Evolutionary conservation across 148 eudicot genomes (phyloP), one percentile per base, ranked within the genome.

Genomic region (Dysphania ambrosioides): DNA sequence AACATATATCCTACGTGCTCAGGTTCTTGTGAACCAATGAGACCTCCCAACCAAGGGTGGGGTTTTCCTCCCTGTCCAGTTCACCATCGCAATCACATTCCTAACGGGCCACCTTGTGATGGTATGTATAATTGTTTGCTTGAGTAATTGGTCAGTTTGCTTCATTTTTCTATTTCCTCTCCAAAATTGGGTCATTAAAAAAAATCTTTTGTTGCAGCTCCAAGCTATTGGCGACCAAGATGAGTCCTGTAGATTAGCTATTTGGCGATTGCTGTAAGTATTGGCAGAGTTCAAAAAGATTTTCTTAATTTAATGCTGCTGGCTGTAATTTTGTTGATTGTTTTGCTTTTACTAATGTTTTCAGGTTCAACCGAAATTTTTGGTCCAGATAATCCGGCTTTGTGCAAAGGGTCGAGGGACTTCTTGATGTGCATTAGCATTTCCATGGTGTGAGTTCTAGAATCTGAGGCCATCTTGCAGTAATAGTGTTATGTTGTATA

Each of bases 151-250:
- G 31, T 32, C 64, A 16, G 8, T 40, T 75, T 49, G 71, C 65
- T 41, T 38, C 12, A 2, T n/a, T 59, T 41, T 8, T 32, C 23
- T 19, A 16, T 36, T 10, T 73, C 32, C 21, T 75, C n/a, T 49
- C 26, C 51, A 12, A 35, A 27, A 23, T 6, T 53, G 10, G 47
- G 63, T 34, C 23, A 35, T 38, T 66, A 58, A 74, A 47, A 41
- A 21, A 27, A n/a, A n/a, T n/a, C 42, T 47, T 41, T 72, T 68
- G 68, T 83, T 89, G 77, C 90, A 91, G 97, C 80, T 82, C 96
- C 93, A 56, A 82, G 87, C 70, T 94, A 75, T 75, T 94, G 98
- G 98, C 87, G 79, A 74, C 96, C 97, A 51, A 84, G 97, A 86
- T 92, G 87, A 87, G 27, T 61, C 32, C 19, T n/a, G 55, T 59